phyloP scores from a whole-genome alignment of 78 protist species.

The Chrysochromulina tobinii region DNA sequence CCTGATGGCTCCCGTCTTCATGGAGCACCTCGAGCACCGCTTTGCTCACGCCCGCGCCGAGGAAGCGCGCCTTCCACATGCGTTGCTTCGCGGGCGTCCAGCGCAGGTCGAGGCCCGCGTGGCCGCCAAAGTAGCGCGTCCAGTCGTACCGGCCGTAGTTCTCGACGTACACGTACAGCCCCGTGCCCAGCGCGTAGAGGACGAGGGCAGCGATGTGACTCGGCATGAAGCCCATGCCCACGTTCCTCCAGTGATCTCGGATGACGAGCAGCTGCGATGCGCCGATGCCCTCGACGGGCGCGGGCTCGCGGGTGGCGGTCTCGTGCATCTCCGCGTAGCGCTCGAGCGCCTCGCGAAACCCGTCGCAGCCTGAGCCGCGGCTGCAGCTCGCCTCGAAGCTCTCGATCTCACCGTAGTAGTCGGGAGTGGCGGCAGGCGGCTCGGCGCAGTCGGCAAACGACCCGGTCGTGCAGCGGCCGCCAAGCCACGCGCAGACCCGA shows the following conservation, averaged over 20 bases:
- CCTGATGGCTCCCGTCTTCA: neutral
- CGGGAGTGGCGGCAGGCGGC: too few relatives aligned
- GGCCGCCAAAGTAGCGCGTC: neutral
- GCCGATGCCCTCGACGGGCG: neutral
- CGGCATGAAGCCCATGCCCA: constrained; percentile 15
- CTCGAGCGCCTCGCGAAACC: too few relatives aligned
- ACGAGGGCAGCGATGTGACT: neutral
- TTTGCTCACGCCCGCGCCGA: neutral
- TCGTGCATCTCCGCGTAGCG: too few relatives aligned
- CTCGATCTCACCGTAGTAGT: too few relatives aligned
- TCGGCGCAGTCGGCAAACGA: too few relatives aligned
- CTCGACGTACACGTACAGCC: neutral
- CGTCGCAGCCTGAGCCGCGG: too few relatives aligned
- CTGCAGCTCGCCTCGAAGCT: too few relatives aligned
- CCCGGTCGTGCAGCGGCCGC: too few relatives aligned
- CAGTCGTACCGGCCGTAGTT: constrained; percentile 24
- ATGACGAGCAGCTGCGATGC: neutral
- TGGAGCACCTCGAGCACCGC: neutral
- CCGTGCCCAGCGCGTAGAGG: neutral
- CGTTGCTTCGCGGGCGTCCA: neutral
- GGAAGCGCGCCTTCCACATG: too few relatives aligned
- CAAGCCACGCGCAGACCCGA: too few relatives aligned
- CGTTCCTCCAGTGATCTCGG: neutral
- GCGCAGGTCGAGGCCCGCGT: neutral
- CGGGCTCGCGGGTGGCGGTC: too few relatives aligned